Percentiles rank a stretch among this genome's conserved stretches.
Conservation (phyloP, 306 rosid species). For the Lathyrus sativus region DNA sequence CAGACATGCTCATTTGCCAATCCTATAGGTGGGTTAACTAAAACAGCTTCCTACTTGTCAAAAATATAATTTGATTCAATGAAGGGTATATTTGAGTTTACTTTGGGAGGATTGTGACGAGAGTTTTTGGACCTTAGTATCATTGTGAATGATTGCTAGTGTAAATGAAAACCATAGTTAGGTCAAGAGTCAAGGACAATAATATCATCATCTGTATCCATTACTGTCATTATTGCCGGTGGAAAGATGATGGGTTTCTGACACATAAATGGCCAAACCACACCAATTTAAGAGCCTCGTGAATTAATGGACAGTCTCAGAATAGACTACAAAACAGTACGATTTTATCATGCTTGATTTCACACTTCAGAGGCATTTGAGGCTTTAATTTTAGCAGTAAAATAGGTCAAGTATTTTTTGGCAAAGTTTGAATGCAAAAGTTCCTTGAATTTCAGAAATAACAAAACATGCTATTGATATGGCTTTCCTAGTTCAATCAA, state of each 20-base stretch:
- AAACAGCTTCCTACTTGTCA: background rate
- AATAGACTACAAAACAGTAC: background rate
- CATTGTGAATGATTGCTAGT: background rate
- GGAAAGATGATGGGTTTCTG: slow-evolving; percentile 1
- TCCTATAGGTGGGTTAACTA: too few relatives aligned
- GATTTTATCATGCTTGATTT: background rate
- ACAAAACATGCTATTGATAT: slow-evolving; percentile 9
- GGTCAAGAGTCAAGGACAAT: background rate
- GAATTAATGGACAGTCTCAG: background rate
- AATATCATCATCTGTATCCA: slow-evolving; percentile 25
- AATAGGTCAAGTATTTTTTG: background rate
- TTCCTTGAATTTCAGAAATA: slow-evolving; percentile 11
- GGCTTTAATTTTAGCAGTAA: slow-evolving; percentile 7
- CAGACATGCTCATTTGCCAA: too few relatives aligned
- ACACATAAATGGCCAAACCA: slow-evolving; percentile 17
- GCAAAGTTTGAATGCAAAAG: slow-evolving; percentile 20
- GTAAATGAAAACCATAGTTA: slow-evolving; percentile 3
- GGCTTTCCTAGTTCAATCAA: background rate
- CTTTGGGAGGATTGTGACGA: slow-evolving; percentile 7
- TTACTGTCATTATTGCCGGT: slow-evolving; percentile 8
- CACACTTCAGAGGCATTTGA: background rate
- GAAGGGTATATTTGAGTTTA: background rate
- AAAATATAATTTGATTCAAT: background rate
- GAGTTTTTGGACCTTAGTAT: slow-evolving; percentile 6
- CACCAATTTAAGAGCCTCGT: slow-evolving; percentile 12